phyloP scores from a whole-genome alignment of 2,329 filamentous ascomycete genomes.

The Leptographium lundbergii region DNA sequence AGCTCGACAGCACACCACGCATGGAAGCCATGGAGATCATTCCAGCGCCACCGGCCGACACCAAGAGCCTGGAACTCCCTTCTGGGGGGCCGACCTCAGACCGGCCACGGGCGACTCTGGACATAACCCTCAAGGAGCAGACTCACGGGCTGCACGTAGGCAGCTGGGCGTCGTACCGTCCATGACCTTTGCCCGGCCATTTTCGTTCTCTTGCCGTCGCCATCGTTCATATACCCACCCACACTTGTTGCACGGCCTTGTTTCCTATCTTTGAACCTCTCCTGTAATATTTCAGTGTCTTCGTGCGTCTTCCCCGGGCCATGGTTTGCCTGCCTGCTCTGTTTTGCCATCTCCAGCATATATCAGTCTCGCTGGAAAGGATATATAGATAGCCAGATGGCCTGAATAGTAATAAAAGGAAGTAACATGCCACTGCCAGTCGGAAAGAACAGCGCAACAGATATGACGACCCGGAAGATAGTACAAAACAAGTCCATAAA shows the following conservation, averaged over 20 bases:
- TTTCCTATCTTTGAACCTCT: no score
- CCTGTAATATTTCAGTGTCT: no score
- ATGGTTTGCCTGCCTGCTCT: not conserved
- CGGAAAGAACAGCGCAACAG: not conserved
- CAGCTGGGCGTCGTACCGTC: slow-evolving; percentile 9
- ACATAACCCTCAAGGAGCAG: slow-evolving; percentile 6
- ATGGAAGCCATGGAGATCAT: not conserved
- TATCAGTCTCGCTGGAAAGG: not conserved
- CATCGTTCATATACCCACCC: not conserved
- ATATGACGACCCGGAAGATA: not conserved
- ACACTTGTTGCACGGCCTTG: not conserved
- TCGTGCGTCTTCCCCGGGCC: no score
- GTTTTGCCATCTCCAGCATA: not conserved
- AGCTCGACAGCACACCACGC: slow-evolving; percentile 1
- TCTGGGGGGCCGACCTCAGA: not conserved
- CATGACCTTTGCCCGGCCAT: not conserved
- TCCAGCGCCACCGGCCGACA: not conserved
- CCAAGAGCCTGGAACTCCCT: not conserved
- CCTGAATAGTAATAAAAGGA: not conserved
- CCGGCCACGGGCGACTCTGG: slow-evolving; percentile 6
- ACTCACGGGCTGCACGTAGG: slow-evolving; percentile 3
- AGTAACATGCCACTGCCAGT: not conserved
- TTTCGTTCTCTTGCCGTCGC: not conserved
- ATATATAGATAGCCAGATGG: not conserved
- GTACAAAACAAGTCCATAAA: not conserved